Conservation (phyloP, 2,329 filamentous ascomycete species). For the Penicillium italicum region DNA sequence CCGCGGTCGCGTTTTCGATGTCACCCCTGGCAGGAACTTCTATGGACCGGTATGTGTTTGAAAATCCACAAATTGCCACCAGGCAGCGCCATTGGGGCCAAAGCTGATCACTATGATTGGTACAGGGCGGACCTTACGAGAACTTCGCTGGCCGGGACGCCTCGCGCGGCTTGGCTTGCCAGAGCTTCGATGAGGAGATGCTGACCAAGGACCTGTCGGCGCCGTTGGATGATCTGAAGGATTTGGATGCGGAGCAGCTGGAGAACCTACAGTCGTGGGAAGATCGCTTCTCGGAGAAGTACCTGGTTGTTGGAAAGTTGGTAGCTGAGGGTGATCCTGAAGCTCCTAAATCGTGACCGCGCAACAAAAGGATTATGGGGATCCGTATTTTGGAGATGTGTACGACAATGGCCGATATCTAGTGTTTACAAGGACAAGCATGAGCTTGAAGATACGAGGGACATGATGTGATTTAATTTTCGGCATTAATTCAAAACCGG, state of each 20-base stretch:
- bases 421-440: background rate
- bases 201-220: conserved; percentile 85
- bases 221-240: conserved; percentile 72
- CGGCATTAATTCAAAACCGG: background rate
- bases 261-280: conserved; percentile 89
- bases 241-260: conserved; percentile 68
- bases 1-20: conserved; percentile 86
- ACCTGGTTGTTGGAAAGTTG: conserved; percentile 85
- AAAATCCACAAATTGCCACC: background rate
- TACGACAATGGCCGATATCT: background rate
- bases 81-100: background rate
- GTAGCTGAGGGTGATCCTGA: conserved; percentile 60
- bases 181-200: conserved; percentile 94
- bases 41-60: conserved; percentile 66
- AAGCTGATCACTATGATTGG: conserved; percentile 3
- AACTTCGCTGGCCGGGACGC: conserved; percentile 96
- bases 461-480: background rate
- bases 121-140: conserved; percentile 76
- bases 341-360: conserved; percentile 27
- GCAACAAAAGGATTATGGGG: background rate
- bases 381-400: background rate
- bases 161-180: conserved; percentile 77
- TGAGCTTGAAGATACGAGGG: background rate
- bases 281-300: conserved; percentile 89
- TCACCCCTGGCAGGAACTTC: conserved; percentile 80